A percentile compares a stretch with the other conserved stretches of the same genome.
Conservation (phyloP, 495 filamentous ascomycete species). For the Podospora bellae-mahoneyi region DNA sequence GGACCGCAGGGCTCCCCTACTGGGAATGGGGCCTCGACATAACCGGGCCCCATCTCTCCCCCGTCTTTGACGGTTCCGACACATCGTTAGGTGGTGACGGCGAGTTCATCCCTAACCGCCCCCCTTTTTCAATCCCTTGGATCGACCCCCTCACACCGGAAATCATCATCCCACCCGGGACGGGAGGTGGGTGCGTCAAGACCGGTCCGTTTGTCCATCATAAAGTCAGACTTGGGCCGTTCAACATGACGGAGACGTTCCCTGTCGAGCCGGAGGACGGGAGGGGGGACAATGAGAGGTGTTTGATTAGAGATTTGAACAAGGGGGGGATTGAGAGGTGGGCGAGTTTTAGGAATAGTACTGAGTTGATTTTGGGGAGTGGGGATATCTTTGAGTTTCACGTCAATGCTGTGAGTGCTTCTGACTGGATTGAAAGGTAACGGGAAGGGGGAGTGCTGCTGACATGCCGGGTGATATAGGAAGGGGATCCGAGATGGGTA, state of each 20-base stretch:
- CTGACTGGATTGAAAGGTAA: not conserved
- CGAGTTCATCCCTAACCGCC: constrained; percentile 34
- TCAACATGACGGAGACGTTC: constrained; percentile 24
- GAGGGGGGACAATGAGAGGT: constrained; percentile 55
- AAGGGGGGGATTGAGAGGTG: constrained; percentile 39
- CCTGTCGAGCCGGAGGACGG: constrained; percentile 20
- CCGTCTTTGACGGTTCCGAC: constrained; percentile 59
- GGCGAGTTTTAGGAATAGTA: constrained; percentile 40
- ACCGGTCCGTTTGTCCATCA: constrained; percentile 57
- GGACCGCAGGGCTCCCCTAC: constrained; percentile 49
- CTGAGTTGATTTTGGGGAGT: constrained; percentile 41
- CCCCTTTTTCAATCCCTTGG: constrained; percentile 13
- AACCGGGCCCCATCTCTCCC: constrained; percentile 48
- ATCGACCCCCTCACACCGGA: not conserved
- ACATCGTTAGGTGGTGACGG: constrained; percentile 63
- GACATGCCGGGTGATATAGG: constrained; percentile 22
- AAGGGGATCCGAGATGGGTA: constrained; percentile 43
- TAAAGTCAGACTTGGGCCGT: constrained; percentile 53
- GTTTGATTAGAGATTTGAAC: constrained; percentile 63
- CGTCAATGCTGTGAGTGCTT: constrained; percentile 20
- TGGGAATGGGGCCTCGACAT: constrained; percentile 62
- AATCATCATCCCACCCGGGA: constrained; percentile 42
- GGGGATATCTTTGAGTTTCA: constrained; percentile 51
- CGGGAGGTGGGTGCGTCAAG: constrained; percentile 62
- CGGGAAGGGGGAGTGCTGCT: not conserved